Evolutionary conservation across 768 basidiomycete genomes (phyloP).

Genomic region (Boletus rubropictus): DNA sequence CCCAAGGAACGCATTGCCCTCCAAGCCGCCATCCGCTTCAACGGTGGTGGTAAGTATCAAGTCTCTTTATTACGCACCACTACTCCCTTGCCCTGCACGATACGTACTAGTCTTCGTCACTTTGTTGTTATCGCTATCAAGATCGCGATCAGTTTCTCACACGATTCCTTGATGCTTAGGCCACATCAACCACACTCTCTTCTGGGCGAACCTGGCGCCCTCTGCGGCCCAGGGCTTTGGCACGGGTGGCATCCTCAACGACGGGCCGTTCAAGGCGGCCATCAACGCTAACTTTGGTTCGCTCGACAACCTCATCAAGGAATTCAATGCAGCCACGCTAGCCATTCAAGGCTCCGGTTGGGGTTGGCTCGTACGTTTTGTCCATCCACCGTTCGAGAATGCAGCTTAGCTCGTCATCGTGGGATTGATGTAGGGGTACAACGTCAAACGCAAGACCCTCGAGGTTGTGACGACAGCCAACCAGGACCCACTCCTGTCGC

Average conservation of each 20-base stretch:
- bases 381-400: not conserved
- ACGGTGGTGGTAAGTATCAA: slow-evolving; percentile 78
- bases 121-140: slow-evolving; percentile 10
- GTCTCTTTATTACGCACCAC: slow-evolving; percentile 21
- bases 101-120: not conserved
- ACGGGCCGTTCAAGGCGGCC: slow-evolving; percentile 62
- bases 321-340: slow-evolving; percentile 81
- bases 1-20: slow-evolving; percentile 82
- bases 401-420: not conserved
- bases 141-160: slow-evolving; percentile 6
- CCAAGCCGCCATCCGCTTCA: slow-evolving; percentile 91
- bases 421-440: slow-evolving; percentile 49
- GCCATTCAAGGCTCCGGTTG: slow-evolving; percentile 92
- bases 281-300: slow-evolving; percentile 61
- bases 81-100: no score
- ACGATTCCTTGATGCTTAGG: slow-evolving; percentile 34
- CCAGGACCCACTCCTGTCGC: slow-evolving; percentile 84
- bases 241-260: slow-evolving; percentile 50
- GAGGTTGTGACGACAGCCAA: slow-evolving; percentile 90
- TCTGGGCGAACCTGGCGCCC: slow-evolving; percentile 92
- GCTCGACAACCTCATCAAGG: slow-evolving; percentile 64
- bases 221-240: slow-evolving; percentile 47
- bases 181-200: slow-evolving; percentile 92
- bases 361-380: slow-evolving; percentile 84
- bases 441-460: slow-evolving; percentile 60